Evolutionary conservation across 1,139 yeast species (phyloP).

Genomic region (Saccharomycopsis hybrid): DNA sequence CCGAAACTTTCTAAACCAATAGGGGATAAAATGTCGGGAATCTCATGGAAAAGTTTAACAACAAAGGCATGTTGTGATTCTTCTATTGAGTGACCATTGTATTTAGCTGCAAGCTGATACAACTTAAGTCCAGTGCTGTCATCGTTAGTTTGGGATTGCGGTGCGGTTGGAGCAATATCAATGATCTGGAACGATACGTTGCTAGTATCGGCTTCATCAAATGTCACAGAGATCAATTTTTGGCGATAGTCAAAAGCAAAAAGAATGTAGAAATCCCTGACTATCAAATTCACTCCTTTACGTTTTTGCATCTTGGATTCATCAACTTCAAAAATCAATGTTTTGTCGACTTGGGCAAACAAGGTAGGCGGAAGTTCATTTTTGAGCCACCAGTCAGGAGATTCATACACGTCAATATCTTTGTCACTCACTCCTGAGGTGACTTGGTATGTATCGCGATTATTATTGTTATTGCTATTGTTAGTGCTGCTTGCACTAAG

Average conservation of each 20-base stretch:
- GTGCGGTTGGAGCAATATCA: conserved; percentile 43
- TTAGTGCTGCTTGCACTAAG: too few species aligned
- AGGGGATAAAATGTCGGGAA: conserved; percentile 43
- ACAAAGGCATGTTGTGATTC: conserved; percentile 27
- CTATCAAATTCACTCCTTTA: conserved; percentile 1
- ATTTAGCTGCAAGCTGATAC: conserved; percentile 36
- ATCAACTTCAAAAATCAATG: conserved; percentile 61
- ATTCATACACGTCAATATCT: conserved; percentile 29
- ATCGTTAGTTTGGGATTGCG: not conserved
- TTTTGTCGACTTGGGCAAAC: conserved; percentile 34
- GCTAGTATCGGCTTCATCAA: conserved; percentile 49
- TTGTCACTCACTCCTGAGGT: not conserved
- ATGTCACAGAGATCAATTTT: conserved; percentile 46
- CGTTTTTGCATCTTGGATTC: conserved; percentile 52
- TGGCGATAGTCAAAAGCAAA: conserved; percentile 51
- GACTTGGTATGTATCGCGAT: too few species aligned
- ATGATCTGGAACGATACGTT: conserved; percentile 25
- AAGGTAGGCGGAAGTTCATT: conserved; percentile 55
- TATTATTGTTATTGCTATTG: conserved; percentile 22
- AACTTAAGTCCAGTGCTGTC: conserved; percentile 35
- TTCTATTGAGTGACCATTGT: conserved; percentile 31
- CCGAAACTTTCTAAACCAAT: conserved; percentile 59
- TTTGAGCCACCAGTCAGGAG: conserved; percentile 58
- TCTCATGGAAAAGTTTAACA: conserved; percentile 27
- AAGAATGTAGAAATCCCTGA: conserved; percentile 61